Conservation (phyloP, 2,329 filamentous ascomycete genomes). For the Colletotrichum aenigma region DNA sequence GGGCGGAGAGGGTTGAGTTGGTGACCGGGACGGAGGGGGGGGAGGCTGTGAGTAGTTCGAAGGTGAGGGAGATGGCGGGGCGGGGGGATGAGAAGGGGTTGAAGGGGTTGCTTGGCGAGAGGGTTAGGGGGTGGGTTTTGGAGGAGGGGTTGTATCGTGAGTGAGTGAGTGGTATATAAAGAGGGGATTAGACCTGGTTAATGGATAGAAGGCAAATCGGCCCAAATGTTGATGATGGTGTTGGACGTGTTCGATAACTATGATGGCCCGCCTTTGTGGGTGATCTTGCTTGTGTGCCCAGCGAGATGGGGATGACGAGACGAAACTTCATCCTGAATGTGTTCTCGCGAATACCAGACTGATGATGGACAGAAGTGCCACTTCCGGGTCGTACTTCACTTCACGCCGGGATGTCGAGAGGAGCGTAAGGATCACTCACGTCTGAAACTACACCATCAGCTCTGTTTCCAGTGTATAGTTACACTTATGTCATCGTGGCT, state of each 20-base stretch:
- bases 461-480: too few relatives aligned
- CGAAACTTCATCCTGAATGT: rapidly evolving
- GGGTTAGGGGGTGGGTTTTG: constrained; percentile 63
- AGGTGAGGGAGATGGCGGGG: constrained; percentile 62
- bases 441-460: too few relatives aligned
- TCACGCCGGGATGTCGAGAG: neutral
- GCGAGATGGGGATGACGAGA: neutral
- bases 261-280: neutral
- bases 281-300: neutral
- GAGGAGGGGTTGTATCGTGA: constrained; percentile 59
- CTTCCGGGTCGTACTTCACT: neutral
- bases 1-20: constrained; percentile 66
- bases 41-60: constrained; percentile 60
- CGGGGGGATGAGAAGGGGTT: constrained; percentile 51
- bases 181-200: rapidly evolving
- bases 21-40: constrained; percentile 54
- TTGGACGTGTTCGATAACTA: neutral
- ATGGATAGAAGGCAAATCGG: neutral
- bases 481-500: too few relatives aligned
- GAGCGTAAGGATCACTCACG: too few relatives aligned
- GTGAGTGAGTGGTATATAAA: neutral
- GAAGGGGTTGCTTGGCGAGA: constrained; percentile 56
- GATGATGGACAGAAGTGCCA: neutral
- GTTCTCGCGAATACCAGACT: neutral
- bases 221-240: neutral